phyloP scores from a whole-genome alignment of 306 rosid genomes.

The Chamaecrista fasciculata region DNA sequence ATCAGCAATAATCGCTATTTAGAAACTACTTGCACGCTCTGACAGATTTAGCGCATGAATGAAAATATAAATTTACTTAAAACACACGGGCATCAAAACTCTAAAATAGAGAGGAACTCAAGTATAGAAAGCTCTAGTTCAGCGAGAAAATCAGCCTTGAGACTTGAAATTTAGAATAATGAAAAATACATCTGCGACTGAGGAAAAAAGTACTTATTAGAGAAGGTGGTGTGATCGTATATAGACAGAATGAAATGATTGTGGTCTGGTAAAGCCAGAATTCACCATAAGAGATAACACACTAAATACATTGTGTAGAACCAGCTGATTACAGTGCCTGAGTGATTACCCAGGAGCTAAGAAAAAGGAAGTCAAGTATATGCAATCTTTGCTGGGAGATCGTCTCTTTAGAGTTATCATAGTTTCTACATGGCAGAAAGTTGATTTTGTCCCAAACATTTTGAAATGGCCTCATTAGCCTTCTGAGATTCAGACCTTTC shows the following conservation, averaged over 20 bases:
- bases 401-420: conserved; percentile 15
- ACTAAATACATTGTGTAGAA: conserved; percentile 32
- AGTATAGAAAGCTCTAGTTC: conserved; percentile 10
- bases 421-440: conserved; percentile 33
- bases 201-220: conserved; percentile 13
- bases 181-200: conserved; percentile 28
- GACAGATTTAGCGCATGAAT: not conserved
- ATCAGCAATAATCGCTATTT: not conserved
- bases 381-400: conserved; percentile 12
- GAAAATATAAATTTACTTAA: not conserved
- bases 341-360: conserved; percentile 37
- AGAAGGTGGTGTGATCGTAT: conserved; percentile 11
- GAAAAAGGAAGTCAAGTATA: conserved; percentile 28
- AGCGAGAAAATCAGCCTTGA: conserved; percentile 11
- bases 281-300: conserved; percentile 30
- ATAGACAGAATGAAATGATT: not conserved
- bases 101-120: not conserved
- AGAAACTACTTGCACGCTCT: not conserved
- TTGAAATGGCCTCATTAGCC: conserved; percentile 77
- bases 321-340: conserved; percentile 29
- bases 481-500: conserved; percentile 72
- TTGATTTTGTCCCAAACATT: conserved; percentile 59
- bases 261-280: conserved; percentile 17
- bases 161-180: conserved; percentile 24
- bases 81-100: not conserved